Evolutionary conservation across 345 rosid genomes (phyloP), one percentile per base, ranked within the genome.

Genomic region (Eucalyptus erythrocorys): DNA sequence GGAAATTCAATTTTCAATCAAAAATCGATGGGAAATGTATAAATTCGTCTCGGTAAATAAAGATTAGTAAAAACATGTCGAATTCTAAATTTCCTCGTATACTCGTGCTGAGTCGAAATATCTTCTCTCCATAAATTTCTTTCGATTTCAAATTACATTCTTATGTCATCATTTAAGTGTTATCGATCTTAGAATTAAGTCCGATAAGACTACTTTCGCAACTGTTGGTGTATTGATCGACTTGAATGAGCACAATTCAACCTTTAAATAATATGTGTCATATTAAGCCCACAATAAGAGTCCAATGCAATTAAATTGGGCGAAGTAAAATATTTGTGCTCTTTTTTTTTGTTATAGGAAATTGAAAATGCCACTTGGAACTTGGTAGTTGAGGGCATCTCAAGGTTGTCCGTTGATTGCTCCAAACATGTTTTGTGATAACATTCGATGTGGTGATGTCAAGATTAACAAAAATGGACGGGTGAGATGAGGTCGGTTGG

Each of bases 91-190:
- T 57, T 59, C 3, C 66, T 0, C 4, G 0, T 8, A 21, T 27
- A 27, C 0, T 10, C 15, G 0, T 59, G 4, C 14, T 0, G 0
- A 12, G 15, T 59, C 15, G 0, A 1, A 26, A 5, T 7, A 19
- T 7, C 4, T 51, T 51, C 1, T 51, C 1, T 2, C 6, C 30
- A 55, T 24, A 24, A 55, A 22, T 9, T 55, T 55, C 6, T 10
- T 8, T 55, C 0, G 13, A 22, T 9, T 22, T 55, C 1, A 55
- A 55, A 55, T 9, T 6, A 55, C 3, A 10, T 24, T 55, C 6
- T 8, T 0, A 24, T 55, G 1, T 55, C 3, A 24, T 51, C 4
- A 51, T 51, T 51, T 0, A 19, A 1, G 10, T 1, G 1, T 2
- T 0, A 4, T 19, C 1, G 0, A 51, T 51, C 0, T 51, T 21